Evolutionary conservation across 2,329 filamentous ascomycete species (phyloP).

Genomic region (Albophoma yamanashiensis): DNA sequence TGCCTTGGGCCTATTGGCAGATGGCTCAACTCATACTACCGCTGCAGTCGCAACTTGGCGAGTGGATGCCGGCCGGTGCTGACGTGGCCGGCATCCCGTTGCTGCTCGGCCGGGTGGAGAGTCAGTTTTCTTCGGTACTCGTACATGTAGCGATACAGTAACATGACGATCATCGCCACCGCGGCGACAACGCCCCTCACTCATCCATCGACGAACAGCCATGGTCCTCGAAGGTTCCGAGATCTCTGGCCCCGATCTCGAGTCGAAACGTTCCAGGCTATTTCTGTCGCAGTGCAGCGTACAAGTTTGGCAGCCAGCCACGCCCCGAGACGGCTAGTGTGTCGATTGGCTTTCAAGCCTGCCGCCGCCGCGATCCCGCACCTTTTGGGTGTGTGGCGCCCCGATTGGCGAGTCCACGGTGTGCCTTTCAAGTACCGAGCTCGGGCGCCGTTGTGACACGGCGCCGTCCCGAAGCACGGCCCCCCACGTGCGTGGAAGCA

Average conservation of each 20-base stretch:
- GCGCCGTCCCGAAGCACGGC: not conserved
- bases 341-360: not conserved
- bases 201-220: not conserved
- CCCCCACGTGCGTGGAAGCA: not conserved
- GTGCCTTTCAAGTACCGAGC: not conserved
- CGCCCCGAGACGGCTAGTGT: not conserved
- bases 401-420: not conserved
- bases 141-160: too few relatives aligned
- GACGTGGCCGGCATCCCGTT: not conserved
- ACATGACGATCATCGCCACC: not conserved
- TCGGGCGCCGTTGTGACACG: not conserved
- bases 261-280: not conserved
- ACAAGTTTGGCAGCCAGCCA: not conserved
- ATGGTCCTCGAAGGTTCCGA: too few relatives aligned
- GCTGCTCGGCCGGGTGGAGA: not conserved
- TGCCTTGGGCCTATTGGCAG: not conserved
- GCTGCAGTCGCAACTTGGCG: not conserved
- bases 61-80: not conserved
- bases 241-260: not conserved
- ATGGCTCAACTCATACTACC: not conserved
- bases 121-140: not conserved
- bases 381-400: not conserved
- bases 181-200: not conserved
- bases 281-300: not conserved
- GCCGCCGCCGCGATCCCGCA: not conserved